Percentiles rank a stretch among this genome's conserved stretches.
Evolutionary conservation across 106 monocot genomes (phyloP).

Genomic region (Phalaenopsis aphrodite): DNA sequence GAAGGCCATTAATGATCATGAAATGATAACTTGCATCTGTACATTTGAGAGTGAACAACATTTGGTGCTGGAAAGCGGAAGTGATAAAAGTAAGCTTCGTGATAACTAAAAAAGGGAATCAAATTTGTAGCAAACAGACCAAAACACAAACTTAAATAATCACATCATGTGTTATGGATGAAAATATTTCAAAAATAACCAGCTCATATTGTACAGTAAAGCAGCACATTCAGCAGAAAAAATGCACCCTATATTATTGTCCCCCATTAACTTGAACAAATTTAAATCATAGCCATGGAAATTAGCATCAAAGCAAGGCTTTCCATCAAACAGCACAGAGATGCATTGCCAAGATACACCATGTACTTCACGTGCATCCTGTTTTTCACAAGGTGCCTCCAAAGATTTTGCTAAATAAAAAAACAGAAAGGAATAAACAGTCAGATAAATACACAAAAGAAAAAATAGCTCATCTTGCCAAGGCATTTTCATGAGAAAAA

Average conservation of each 20-base stretch:
- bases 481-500: background rate
- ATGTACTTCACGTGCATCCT: slow-evolving; percentile 55
- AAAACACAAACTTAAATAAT: slow-evolving; percentile 1
- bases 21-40: slow-evolving; percentile 35
- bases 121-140: background rate
- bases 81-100: background rate
- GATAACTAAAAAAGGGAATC: background rate
- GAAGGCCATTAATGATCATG: slow-evolving; percentile 71
- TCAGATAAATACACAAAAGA: background rate
- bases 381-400: slow-evolving; percentile 16
- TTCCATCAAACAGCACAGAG: slow-evolving; percentile 33
- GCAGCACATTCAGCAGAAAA: slow-evolving; percentile 56
- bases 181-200: slow-evolving; percentile 47
- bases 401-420: slow-evolving; percentile 41
- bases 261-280: slow-evolving; percentile 39
- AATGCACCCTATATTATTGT: slow-evolving; percentile 26
- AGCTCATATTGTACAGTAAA: slow-evolving; percentile 58
- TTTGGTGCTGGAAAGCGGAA: slow-evolving; percentile 30
- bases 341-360: slow-evolving; percentile 52
- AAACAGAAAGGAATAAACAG: background rate
- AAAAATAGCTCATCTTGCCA: background rate
- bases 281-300: slow-evolving; percentile 7
- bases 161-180: slow-evolving; percentile 38
- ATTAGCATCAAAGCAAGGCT: slow-evolving; percentile 11
- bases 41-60: slow-evolving; percentile 61